Percentiles rank a stretch among this genome's conserved stretches.
These are phyloP conservation scores for Vanrija humicola DNA, from an alignment of 1,284 basidiomycete genomes.

Conservation along the genomic window DNA sequence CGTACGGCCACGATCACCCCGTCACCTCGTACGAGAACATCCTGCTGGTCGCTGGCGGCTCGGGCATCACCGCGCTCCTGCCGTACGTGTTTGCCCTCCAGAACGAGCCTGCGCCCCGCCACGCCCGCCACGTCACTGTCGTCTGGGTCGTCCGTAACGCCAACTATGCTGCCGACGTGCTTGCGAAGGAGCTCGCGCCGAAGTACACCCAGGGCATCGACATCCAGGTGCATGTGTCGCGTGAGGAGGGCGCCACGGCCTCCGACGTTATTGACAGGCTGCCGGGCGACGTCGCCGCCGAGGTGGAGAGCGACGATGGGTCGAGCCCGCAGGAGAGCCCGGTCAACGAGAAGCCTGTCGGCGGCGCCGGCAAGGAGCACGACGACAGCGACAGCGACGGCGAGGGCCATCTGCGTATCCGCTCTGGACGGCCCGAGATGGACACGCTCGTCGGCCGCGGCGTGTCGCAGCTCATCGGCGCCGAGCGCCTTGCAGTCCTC, in stretches of 20 bases:
- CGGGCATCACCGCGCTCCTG: slow-evolving; percentile 30
- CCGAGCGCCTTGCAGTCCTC: slow-evolving; percentile 24
- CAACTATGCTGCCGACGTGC: slow-evolving; percentile 27
- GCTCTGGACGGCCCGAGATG: slow-evolving; percentile 20
- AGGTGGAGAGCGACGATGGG: background rate
- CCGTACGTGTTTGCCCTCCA: slow-evolving; percentile 25
- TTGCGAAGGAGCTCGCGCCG: slow-evolving; percentile 20
- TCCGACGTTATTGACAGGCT: background rate
- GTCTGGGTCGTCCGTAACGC: slow-evolving; percentile 27
- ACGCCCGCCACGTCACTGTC: slow-evolving; percentile 9
- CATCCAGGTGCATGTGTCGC: slow-evolving; percentile 13
- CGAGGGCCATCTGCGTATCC: background rate
- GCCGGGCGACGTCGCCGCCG: background rate
- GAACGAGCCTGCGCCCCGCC: background rate
- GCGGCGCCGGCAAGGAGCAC: background rate
- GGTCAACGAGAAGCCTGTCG: no score
- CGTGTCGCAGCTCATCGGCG: slow-evolving; percentile 4
- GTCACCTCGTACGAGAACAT: slow-evolving; percentile 24
- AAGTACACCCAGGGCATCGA: background rate
- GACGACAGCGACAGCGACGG: background rate
- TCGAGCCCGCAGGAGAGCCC: no score
- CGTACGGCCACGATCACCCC: slow-evolving; percentile 26
- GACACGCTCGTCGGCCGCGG: slow-evolving; percentile 1
- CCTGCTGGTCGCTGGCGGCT: slow-evolving; percentile 30
- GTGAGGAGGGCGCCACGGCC: background rate